These are phyloP conservation scores for Hansenula sp. DNA, from an alignment of 1,139 yeast species.

Conservation along the genomic window DNA sequence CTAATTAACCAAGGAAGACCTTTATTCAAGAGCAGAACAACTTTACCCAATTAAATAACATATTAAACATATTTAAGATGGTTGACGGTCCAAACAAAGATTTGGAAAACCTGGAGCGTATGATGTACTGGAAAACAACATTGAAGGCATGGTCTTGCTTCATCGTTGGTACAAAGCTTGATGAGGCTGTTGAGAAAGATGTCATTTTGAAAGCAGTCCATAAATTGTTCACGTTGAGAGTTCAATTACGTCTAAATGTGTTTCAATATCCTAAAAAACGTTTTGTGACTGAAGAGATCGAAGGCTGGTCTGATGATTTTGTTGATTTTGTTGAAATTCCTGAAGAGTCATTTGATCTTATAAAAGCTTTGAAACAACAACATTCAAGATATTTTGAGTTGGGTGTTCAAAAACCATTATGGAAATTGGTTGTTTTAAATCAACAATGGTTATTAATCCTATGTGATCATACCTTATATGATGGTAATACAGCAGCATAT, in stretches of 20 bases:
- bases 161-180: slow-evolving; percentile 13
- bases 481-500: slow-evolving; percentile 14
- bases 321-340: slow-evolving; percentile 12
- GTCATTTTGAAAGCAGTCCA: slow-evolving; percentile 15
- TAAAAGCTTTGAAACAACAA: slow-evolving; percentile 3
- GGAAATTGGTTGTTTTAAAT: slow-evolving; percentile 11
- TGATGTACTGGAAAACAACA: background rate
- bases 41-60: background rate
- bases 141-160: slow-evolving; percentile 23
- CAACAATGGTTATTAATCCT: slow-evolving; percentile 12
- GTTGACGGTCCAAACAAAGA: background rate
- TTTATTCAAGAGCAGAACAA: background rate
- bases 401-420: slow-evolving; percentile 5
- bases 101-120: background rate
- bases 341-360: slow-evolving; percentile 5
- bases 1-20: too few species aligned
- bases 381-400: slow-evolving; percentile 8
- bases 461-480: slow-evolving; percentile 15
- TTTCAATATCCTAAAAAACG: slow-evolving; percentile 15
- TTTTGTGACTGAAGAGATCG: slow-evolving; percentile 5
- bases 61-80: background rate
- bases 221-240: slow-evolving; percentile 7
- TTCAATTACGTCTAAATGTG: slow-evolving; percentile 8
- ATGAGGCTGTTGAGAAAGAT: slow-evolving; percentile 14
- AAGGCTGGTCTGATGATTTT: slow-evolving; percentile 10